A percentile compares a stretch with the other conserved stretches of the same genome.
Conservation (phyloP, 2,329 filamentous ascomycete species). For the Diplodia sapinea region DNA sequence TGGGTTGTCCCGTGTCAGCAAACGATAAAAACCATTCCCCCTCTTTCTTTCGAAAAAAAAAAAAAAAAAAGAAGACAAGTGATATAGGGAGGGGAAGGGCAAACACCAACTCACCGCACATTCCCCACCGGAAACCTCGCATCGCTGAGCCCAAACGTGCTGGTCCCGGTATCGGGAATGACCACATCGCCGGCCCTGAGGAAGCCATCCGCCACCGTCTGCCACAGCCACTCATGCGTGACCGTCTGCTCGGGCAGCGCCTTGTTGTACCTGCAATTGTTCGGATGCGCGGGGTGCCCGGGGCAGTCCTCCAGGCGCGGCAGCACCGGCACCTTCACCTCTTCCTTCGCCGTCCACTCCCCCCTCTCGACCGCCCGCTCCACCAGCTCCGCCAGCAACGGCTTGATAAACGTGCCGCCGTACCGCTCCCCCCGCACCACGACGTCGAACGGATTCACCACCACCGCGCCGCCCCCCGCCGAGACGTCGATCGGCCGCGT, state of each 20-base stretch:
- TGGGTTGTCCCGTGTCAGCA: not conserved
- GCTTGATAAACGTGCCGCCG: constrained; percentile 46
- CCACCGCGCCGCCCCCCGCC: constrained; percentile 37
- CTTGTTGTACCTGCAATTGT: not conserved
- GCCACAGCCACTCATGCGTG: constrained; percentile 54
- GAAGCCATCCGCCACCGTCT: constrained; percentile 46
- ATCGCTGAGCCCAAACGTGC: constrained; percentile 48
- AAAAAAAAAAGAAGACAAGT: too few species aligned
- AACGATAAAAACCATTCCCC: too few species aligned
- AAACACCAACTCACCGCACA: constrained; percentile 36
- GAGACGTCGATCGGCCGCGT: constrained; percentile 42
- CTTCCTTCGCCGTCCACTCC: constrained; percentile 34
- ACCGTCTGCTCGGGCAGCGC: constrained; percentile 39
- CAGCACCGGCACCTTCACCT: constrained; percentile 16
- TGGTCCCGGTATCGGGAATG: constrained; percentile 52
- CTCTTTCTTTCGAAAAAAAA: too few species aligned
- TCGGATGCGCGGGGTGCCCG: constrained; percentile 11
- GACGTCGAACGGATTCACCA: constrained; percentile 49
- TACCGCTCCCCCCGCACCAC: constrained; percentile 43
- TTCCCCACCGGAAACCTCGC: constrained; percentile 39
- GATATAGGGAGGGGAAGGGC: too few species aligned
- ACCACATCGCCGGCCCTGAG: constrained; percentile 48
- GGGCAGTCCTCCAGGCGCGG: not conserved
- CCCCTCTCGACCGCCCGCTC: constrained; percentile 34
- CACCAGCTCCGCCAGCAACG: constrained; percentile 43